Base-by-base conservation (phyloP, 2,329 filamentous ascomycete species). In the Phyllosticta citribraziliensis region DNA sequence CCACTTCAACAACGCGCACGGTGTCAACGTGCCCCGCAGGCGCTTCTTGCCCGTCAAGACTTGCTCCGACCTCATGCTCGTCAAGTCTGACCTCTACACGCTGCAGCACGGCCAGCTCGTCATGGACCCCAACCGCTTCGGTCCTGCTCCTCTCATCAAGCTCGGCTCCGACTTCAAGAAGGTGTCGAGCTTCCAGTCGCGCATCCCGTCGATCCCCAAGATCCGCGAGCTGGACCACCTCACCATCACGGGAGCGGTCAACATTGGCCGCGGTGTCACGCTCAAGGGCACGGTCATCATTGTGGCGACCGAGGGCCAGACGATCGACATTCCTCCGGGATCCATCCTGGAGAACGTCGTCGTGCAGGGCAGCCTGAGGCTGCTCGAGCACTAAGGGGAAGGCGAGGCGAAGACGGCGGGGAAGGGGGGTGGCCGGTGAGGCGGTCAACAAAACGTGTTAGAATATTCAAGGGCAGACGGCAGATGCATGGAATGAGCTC, bases 11-110 rank as follows among this genome's bases (percentile, higher is more conserved):
- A 97, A 97, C 78, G 94, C 92, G 50, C 94, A 99, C 79, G 94
- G 94, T 80, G 93, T 99, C 81, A 99, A 99, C 77, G 94, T 99
- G 60, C 94, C 94, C 66, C 90, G 94, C 75, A 87, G 91, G 70
- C 92, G 94, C 69, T 99, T 99, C 89, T 84, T 99, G 82, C 94
- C 94, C 64, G 94, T 99, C 82, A 99, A 99, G 89, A 99, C 94
- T 22, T 99, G 93, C 85, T 99, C 94, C 59, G 94, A 99, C 75
- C 84, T 99, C 67, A 95, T 99, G 91, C 88, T 99, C 64, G 94
- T 99, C 84, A 99, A 99, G 85, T 97, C 94, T 25, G 94, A 99
- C 73, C 85, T 99, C 64, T 99, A 99, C 86, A 96, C 91, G 10
- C 86, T 99, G 69, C 94, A 97, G 86, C 94, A 99, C 80, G 94